A percentile compares a stretch with the other conserved stretches of the same genome.
phyloP scores from a whole-genome alignment of 2,329 filamentous ascomycete species.

The Monilinia fructigena region DNA sequence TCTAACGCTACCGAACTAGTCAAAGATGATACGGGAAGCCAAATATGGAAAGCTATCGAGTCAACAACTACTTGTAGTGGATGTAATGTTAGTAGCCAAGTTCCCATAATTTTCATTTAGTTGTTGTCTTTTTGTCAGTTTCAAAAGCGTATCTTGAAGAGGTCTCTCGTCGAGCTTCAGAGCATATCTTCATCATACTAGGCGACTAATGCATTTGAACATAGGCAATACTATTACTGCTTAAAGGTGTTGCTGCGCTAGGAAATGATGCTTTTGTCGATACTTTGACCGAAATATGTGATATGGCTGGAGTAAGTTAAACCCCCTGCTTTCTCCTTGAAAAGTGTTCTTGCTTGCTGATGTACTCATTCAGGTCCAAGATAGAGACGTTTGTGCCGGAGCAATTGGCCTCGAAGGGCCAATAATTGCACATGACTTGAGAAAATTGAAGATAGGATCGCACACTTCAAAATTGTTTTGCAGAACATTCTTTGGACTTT shows the following conservation, averaged over 20 bases:
- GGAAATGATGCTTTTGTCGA: constrained; percentile 46
- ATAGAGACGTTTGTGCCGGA: constrained; percentile 45
- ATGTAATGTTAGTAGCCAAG: constrained; percentile 20
- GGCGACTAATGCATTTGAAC: neutral
- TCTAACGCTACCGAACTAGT: constrained; percentile 14
- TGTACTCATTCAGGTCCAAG: constrained; percentile 26
- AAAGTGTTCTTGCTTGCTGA: neutral
- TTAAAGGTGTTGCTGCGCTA: constrained; percentile 47
- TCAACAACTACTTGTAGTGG: constrained; percentile 16
- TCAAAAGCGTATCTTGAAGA: neutral
- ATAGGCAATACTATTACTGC: constrained; percentile 41
- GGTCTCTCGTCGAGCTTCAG: neutral
- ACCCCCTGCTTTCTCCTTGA: constrained; percentile 23
- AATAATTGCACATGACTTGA: constrained; percentile 51
- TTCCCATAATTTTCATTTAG: neutral
- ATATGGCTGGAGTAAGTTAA: constrained; percentile 25
- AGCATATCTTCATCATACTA: neutral
- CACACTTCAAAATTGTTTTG: constrained; percentile 53
- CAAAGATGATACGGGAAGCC: constrained; percentile 13
- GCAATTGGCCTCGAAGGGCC: constrained; percentile 53
- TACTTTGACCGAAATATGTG: constrained; percentile 43
- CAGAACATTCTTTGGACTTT: constrained; percentile 50
- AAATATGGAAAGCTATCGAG: constrained; percentile 23
- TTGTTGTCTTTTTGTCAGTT: neutral
- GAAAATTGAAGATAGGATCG: constrained; percentile 49